Base-by-base conservation (phyloP, 148 eudicot species). In the Silene latifolia region DNA sequence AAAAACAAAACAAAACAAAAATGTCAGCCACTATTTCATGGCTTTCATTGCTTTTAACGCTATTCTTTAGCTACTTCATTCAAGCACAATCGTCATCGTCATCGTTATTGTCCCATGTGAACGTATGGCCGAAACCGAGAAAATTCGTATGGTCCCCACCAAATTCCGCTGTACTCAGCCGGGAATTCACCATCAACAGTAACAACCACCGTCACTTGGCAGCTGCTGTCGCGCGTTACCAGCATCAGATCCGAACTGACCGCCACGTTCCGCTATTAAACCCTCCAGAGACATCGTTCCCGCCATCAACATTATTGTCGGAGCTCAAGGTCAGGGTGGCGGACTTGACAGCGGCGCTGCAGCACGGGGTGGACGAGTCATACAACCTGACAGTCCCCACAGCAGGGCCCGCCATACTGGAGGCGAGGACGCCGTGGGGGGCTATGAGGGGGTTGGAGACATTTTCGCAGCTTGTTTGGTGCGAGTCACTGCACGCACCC, bases 101-200 rank as follows among this genome's bases (percentile, higher is more conserved):
- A 67, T 7, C 47, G 8, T 32, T 48, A 15, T 13, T 48, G 17
- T 27, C 32, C 21, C 14, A 62, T 2, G 1, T 79, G 8, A 63
- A 86, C 77, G 81, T 93, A 12, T 93, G 97, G 98, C 98, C 98
- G 5, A 85, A 82, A 58, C 97, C 98, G 4, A 75, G 71, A 11
- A 44, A 72, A 60, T 72, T 89, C 74, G 46, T 47, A 0, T 91
- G 98, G 98, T 72, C 89, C 10, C 59, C 70, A 17, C 90, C 90
- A 9, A 82, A 78, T 17, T 73, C 87, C 0, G 85, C 85, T 62
- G 9, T 29, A 24, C 86, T 95, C 72, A 83, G 88, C 35, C 80
- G 81, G 17, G n/a, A 62, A 53, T 87, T 95, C 83, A 87, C 86
- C 24, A 81, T 95, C 67, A 24, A 57, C 58, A 14, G 0, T 1